These are phyloP conservation scores for Fraxinus quadrangulata DNA, from an alignment of 257 asterid species.

Conservation along the genomic window DNA sequence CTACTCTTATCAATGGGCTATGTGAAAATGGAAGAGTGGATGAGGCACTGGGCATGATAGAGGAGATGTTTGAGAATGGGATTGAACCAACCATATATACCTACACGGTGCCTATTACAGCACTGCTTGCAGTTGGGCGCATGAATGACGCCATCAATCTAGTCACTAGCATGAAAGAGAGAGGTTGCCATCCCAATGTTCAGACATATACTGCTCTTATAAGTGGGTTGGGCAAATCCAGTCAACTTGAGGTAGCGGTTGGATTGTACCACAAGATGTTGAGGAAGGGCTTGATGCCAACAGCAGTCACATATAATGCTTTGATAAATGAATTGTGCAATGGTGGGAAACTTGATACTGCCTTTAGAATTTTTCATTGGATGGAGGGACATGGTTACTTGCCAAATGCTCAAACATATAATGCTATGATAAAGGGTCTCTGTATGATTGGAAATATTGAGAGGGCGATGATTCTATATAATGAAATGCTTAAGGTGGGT, in stretches of 20 bases:
- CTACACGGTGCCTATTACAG: conserved; percentile 68
- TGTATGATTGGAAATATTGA: conserved; percentile 60
- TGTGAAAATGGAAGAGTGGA: conserved; percentile 65
- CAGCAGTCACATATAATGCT: conserved; percentile 69
- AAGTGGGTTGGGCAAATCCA: conserved; percentile 65
- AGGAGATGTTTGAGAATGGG: conserved; percentile 70
- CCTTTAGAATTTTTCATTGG: conserved; percentile 61
- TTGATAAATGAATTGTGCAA: conserved; percentile 60
- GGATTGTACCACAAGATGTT: conserved; percentile 91
- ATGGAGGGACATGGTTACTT: conserved; percentile 54
- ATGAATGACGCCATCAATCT: conserved; percentile 72
- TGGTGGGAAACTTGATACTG: conserved; percentile 48
- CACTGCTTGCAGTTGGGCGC: conserved; percentile 61
- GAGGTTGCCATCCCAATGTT: conserved; percentile 61
- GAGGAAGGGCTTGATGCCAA: conserved; percentile 70
- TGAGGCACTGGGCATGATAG: conserved; percentile 68
- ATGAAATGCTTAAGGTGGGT: conserved; percentile 74
- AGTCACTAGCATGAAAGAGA: conserved; percentile 60
- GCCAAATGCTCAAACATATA: conserved; percentile 61
- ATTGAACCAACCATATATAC: conserved; percentile 66
- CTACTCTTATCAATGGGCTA: conserved; percentile 75
- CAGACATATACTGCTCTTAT: conserved; percentile 85
- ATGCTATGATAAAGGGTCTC: conserved; percentile 71
- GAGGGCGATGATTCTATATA: conserved; percentile 68
- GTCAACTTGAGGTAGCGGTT: conserved; percentile 62